A percentile compares a stretch with the other conserved stretches of the same genome.
Evolutionary conservation across 108 stramenopile species (phyloP).

Genomic region (Seminavis robusta): DNA sequence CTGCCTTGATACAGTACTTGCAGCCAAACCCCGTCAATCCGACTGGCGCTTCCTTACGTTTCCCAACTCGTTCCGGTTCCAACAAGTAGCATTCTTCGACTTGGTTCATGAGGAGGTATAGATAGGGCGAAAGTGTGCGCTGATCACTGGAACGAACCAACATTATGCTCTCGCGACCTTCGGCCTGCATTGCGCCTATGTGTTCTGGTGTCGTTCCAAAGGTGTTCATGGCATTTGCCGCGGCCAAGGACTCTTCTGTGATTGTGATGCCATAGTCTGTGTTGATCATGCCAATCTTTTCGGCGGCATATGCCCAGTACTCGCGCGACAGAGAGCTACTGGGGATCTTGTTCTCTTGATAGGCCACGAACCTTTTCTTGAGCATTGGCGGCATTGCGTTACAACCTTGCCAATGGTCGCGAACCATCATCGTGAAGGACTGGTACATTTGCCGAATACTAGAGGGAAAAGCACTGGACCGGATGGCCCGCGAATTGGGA

Average conservation of each 20-base stretch:
- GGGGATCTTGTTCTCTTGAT: slow-evolving; percentile 34
- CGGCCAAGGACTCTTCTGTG: no score
- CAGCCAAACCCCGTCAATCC: slow-evolving; percentile 40
- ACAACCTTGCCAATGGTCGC: slow-evolving; percentile 38
- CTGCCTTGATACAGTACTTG: slow-evolving; percentile 23
- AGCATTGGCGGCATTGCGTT: slow-evolving; percentile 21
- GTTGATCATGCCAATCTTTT: slow-evolving; percentile 36
- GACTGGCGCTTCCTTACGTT: slow-evolving; percentile 22
- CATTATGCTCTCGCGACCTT: no score
- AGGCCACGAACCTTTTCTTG: slow-evolving; percentile 6
- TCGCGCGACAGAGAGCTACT: slow-evolving; percentile 35
- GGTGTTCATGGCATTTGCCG: no score
- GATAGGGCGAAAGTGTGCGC: slow-evolving; percentile 14
- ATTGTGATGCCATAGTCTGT: slow-evolving; percentile 23
- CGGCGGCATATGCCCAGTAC: slow-evolving; percentile 40
- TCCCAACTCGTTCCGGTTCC: slow-evolving; percentile 21
- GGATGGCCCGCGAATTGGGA: slow-evolving; percentile 10
- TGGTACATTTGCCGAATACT: slow-evolving; percentile 42
- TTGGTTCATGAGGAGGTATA: slow-evolving; percentile 30
- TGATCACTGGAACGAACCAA: slow-evolving; percentile 21
- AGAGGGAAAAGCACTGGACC: slow-evolving; percentile 42
- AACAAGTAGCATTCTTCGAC: slow-evolving; percentile 18
- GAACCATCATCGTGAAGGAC: slow-evolving; percentile 46
- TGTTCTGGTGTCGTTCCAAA: no score
- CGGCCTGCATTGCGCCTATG: no score